These are phyloP conservation scores for Tricholoma matsutake DNA, from an alignment of 768 basidiomycete species.

Conservation along the genomic window DNA sequence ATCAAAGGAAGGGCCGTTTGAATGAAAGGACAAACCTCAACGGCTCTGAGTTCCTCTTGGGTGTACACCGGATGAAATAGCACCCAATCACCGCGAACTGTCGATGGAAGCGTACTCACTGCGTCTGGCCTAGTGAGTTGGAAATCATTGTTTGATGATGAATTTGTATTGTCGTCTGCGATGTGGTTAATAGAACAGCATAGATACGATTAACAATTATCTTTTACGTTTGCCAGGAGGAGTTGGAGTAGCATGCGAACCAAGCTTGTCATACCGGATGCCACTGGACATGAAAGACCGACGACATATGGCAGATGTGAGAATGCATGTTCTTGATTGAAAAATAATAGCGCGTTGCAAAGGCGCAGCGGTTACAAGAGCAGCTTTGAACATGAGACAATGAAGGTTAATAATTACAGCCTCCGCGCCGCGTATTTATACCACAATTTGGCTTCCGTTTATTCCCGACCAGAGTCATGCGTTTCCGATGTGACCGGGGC, in stretches of 20 bases:
- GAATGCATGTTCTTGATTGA: slow-evolving; percentile 7
- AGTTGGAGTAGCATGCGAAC: slow-evolving; percentile 16
- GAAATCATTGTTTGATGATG: slow-evolving; percentile 15
- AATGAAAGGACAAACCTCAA: slow-evolving; percentile 45
- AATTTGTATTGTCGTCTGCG: slow-evolving; percentile 13
- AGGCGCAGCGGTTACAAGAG: slow-evolving; percentile 8
- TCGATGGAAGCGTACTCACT: slow-evolving; percentile 51
- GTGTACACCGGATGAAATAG: slow-evolving; percentile 93
- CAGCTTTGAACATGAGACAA: slow-evolving; percentile 12
- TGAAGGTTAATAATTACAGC: background rate
- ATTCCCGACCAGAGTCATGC: slow-evolving; percentile 10
- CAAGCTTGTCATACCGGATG: slow-evolving; percentile 10
- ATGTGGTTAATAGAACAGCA: background rate
- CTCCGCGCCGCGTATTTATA: slow-evolving; percentile 12
- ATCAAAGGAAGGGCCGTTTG: background rate
- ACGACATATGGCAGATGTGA: slow-evolving; percentile 8
- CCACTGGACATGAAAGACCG: slow-evolving; percentile 16
- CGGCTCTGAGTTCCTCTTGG: slow-evolving; percentile 64
- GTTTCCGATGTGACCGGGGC: slow-evolving; percentile 12
- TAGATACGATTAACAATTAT: background rate
- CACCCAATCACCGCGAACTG: slow-evolving; percentile 80
- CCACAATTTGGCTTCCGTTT: slow-evolving; percentile 8
- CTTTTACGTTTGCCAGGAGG: slow-evolving; percentile 19
- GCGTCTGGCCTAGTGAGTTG: slow-evolving; percentile 41
- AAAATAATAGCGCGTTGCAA: slow-evolving; percentile 9